A percentile compares a stretch with the other conserved stretches of the same genome.
These are phyloP conservation scores for Pythium utonaiense DNA, from an alignment of 352 stramenopile genomes.

Conservation along the genomic window DNA sequence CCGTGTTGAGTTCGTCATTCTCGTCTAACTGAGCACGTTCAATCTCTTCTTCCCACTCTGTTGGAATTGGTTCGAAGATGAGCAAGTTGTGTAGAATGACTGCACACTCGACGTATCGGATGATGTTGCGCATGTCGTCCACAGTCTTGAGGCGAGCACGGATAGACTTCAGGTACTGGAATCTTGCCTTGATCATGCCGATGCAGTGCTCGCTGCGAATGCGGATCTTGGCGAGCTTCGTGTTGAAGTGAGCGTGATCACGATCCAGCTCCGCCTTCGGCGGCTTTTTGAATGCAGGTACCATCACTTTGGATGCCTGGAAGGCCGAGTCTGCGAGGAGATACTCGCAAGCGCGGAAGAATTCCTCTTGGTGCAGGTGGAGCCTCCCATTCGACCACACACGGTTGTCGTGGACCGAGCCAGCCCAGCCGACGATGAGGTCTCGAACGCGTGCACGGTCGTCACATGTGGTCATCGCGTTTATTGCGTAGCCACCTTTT, in stretches of 20 bases:
- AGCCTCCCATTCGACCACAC: conserved; percentile 20
- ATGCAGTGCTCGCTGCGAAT: conserved; percentile 25
- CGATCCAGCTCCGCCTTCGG: conserved; percentile 2
- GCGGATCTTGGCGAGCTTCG: conserved; percentile 16
- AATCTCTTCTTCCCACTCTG: conserved; percentile 15
- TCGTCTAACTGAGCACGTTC: too few relatives aligned
- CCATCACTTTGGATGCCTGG: conserved; percentile 9
- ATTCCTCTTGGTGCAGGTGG: background rate
- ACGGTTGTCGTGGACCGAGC: conserved; percentile 30
- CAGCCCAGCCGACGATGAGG: conserved; percentile 25
- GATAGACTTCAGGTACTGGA: conserved; percentile 27
- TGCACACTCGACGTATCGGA: conserved; percentile 4
- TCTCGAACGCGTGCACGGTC: conserved; percentile 20
- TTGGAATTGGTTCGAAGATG: conserved; percentile 19
- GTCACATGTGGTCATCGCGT: conserved; percentile 25
- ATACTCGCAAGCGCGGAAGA: conserved; percentile 23
- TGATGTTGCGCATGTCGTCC: background rate
- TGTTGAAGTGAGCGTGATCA: conserved; percentile 20
- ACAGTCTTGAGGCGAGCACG: conserved; percentile 9
- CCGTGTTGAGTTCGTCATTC: conserved; percentile 12
- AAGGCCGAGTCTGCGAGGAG: conserved; percentile 30
- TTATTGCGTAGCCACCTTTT: conserved; percentile 25
- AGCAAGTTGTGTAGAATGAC: conserved; percentile 25
- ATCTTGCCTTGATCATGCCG: conserved; percentile 20
- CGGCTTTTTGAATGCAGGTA: conserved; percentile 25